phyloP scores from a whole-genome alignment of 768 basidiomycete species.

The Naganishia friedmannii region DNA sequence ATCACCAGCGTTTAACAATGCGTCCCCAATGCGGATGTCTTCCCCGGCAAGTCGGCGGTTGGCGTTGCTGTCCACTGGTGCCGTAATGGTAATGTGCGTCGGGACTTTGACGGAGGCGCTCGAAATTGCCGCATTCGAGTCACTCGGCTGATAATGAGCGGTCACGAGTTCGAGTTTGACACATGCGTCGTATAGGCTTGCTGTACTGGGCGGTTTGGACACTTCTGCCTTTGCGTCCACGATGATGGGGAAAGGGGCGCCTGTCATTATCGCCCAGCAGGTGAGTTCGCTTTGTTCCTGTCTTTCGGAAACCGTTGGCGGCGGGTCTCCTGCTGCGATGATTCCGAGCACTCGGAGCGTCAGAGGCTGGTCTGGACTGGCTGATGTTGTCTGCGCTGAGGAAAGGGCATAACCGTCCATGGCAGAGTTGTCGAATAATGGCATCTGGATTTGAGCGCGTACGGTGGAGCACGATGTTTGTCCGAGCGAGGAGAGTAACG shows the following conservation, averaged over 20 bases:
- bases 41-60: conserved; percentile 27
- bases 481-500: conserved; percentile 1
- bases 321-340: conserved; percentile 25
- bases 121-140: background rate
- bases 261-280: conserved; percentile 29
- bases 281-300: background rate
- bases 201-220: background rate
- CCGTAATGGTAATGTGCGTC: conserved; percentile 11
- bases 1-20: background rate
- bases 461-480: background rate
- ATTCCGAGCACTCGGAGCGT: conserved; percentile 19
- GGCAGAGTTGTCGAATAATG: conserved; percentile 29
- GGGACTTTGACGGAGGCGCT: background rate
- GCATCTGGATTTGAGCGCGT: conserved; percentile 21
- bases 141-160: background rate
- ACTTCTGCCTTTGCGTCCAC: background rate
- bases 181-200: conserved; percentile 15
- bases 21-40: conserved; percentile 15
- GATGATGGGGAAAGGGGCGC: conserved; percentile 21
- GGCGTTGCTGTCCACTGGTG: conserved; percentile 1
- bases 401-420: conserved; percentile 29
- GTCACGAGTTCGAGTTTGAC: conserved; percentile 23
- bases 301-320: background rate
- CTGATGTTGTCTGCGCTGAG: conserved; percentile 2
- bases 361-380: conserved; percentile 10